Base-by-base conservation (phyloP, 2,329 filamentous ascomycete genomes). In the Cercospora sp. region DNA sequence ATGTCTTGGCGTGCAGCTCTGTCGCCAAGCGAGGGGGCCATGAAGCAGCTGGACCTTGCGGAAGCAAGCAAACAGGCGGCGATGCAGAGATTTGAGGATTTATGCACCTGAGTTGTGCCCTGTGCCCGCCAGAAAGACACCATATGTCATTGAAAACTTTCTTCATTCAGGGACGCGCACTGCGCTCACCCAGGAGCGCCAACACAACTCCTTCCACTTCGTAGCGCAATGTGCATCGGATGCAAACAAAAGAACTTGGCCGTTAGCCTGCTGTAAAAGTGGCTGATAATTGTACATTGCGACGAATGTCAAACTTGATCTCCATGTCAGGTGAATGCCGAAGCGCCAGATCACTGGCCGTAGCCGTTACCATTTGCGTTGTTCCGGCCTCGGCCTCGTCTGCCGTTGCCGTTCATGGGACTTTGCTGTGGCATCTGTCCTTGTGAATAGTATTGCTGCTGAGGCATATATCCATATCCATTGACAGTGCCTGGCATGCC, bases 401-500 rank as follows among this genome's bases (percentile, higher is more conserved):
- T 65, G 23, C 72, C 64, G 48, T 69, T 68, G 65, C 68, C 68
- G 36, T 71, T 68, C 68, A 69, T 69, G 18, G 69, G 68, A 26
- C 68, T 68, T 39, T 64, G 60, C 33, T 69, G 69, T 28, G 69
- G 70, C 67, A 71, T 70, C 53, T 73, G 73, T 12, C 69, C 67
- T 65, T 73, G 72, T 9, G 63, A 68, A 60, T 71, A 75, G 26
- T 71, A 69, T 36, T 67, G 69, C 59, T 72, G 73, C 68, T 70
- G 69, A 55, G 69, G 69, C 67, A 73, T 76, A 59, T 75, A 74
- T 10, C 73, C 75, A 48, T 74, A 75, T 16, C 72, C 71, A 33
- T 72, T 72, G 60, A 75, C 69, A 13, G 71, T 70, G 16, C 70
- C 70, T 13, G 71, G 71, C 69, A 75, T 74, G 3, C 72, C 75